A percentile compares a stretch with the other conserved stretches of the same genome.
Evolutionary conservation across 1,139 yeast genomes (phyloP).

Genomic region (Yamadazyma trypodendri): DNA sequence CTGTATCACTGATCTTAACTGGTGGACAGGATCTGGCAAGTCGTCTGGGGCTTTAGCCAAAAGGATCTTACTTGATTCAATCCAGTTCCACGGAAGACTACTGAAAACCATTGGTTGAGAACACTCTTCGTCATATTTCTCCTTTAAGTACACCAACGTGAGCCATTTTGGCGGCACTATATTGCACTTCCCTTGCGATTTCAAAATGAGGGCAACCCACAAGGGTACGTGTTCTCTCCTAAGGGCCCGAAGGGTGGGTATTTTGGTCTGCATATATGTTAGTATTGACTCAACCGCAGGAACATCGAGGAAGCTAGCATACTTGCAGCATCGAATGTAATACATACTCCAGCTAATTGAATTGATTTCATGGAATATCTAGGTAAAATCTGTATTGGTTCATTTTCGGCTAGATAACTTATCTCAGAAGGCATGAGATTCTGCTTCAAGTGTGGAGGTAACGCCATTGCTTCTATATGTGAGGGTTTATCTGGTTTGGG

Average conservation of each 20-base stretch:
- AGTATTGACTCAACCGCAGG: slow-evolving; percentile 8
- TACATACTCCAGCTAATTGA: slow-evolving; percentile 52
- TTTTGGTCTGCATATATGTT: slow-evolving; percentile 22
- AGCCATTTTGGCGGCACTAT: slow-evolving; percentile 90
- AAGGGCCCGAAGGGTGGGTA: slow-evolving; percentile 64
- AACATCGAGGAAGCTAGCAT: too few relatives aligned
- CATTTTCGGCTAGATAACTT: slow-evolving; percentile 83
- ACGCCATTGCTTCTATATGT: slow-evolving; percentile 47
- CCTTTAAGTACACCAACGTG: slow-evolving; percentile 52
- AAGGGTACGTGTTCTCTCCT: slow-evolving; percentile 72
- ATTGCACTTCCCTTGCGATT: slow-evolving; percentile 82
- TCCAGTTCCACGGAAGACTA: slow-evolving; percentile 82
- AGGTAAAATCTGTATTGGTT: slow-evolving; percentile 69
- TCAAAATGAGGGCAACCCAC: slow-evolving; percentile 84
- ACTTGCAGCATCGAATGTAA: too few relatives aligned
- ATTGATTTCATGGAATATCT: slow-evolving; percentile 65
- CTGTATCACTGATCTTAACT: slow-evolving; percentile 66
- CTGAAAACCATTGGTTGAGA: slow-evolving; percentile 59
- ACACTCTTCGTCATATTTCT: slow-evolving; percentile 67
- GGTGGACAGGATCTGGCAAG: slow-evolving; percentile 62
- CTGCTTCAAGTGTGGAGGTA: slow-evolving; percentile 55
- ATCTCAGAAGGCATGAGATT: slow-evolving; percentile 77
- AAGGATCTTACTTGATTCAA: slow-evolving; percentile 70
- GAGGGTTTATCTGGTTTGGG: not conserved
- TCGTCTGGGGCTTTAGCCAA: slow-evolving; percentile 74